phyloP scores from a whole-genome alignment of 192 early-diverging fungal genomes.

The Coemansia sp. region DNA sequence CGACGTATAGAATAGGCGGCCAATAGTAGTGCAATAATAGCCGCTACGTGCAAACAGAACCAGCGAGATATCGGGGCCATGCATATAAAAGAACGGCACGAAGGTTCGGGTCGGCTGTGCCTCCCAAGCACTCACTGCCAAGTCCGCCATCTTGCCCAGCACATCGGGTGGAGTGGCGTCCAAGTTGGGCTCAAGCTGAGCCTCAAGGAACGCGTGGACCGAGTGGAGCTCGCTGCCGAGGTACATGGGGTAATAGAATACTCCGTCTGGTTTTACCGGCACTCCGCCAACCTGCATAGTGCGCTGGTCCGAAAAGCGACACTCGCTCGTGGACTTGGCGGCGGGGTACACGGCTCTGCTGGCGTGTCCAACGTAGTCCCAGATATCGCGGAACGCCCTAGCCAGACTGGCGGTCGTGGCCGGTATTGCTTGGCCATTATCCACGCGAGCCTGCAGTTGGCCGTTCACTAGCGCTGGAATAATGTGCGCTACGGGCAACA shows the following conservation, averaged over 20 bases:
- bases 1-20: background rate
- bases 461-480: background rate
- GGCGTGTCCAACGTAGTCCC: background rate
- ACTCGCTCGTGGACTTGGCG: background rate
- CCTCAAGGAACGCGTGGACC: background rate
- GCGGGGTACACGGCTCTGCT: background rate
- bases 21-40: background rate
- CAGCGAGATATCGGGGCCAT: background rate
- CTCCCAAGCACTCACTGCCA: background rate
- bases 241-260: background rate
- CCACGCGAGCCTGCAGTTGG: background rate
- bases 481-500: background rate
- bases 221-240: background rate
- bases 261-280: background rate
- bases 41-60: constrained; percentile 4
- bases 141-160: constrained; percentile 6
- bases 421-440: background rate
- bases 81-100: constrained; percentile 2
- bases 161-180: background rate
- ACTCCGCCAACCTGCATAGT: background rate
- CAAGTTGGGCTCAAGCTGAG: background rate
- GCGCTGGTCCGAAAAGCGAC: background rate
- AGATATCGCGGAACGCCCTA: constrained; percentile 1
- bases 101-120: constrained; percentile 7
- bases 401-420: background rate